Base-by-base conservation (phyloP, 352 stramenopile species). In the Peronospora farinosa region DNA sequence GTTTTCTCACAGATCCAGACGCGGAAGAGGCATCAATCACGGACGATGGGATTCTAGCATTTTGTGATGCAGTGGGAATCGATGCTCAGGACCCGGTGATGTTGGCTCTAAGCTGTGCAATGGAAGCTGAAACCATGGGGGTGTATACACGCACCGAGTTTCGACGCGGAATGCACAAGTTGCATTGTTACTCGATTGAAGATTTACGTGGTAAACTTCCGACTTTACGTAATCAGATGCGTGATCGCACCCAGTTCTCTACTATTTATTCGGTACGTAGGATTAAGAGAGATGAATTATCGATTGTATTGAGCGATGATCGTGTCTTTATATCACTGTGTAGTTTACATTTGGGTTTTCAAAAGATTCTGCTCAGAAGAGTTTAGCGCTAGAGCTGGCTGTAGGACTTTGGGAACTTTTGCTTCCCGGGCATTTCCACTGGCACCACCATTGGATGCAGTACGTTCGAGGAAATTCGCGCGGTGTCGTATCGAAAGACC, bases 291-390 rank as follows among this genome's bases (percentile, higher is more conserved):
- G 13, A 40, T 21, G 30, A 12, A 31, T 17, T 37, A 6, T 38
- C 33, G 5, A 31, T 17, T 1, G n/a, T 32, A 10, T 11, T 47
- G 16, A 42, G 19, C 21, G 8, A 12, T 51, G 0, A 28, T 35
- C 3, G 12, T 47, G 35, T 15, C 28, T 48, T 40, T 25, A n/a
- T 57, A 15, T 17, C 33, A 5, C 8, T 31, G 5, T 40, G 11
- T 45, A 92, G 81, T 92, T 88, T 57, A 78, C 78, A 38, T 92
- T 87, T 65, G 63, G 50, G 19, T 94, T 89, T 60, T 81, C 81
- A 16, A 94, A 94, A 45, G 84, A 94, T 47, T 57, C 70, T 25
- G 85, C 78, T 7, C 81, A 92, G 50, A 92, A 92, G 52, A 92
- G 81, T 33, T 60, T 94, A 42, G 55, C 67, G 36, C 57, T 87